Conservation (phyloP, 179 eudicot genomes). For the Vitellaria paradoxa region DNA sequence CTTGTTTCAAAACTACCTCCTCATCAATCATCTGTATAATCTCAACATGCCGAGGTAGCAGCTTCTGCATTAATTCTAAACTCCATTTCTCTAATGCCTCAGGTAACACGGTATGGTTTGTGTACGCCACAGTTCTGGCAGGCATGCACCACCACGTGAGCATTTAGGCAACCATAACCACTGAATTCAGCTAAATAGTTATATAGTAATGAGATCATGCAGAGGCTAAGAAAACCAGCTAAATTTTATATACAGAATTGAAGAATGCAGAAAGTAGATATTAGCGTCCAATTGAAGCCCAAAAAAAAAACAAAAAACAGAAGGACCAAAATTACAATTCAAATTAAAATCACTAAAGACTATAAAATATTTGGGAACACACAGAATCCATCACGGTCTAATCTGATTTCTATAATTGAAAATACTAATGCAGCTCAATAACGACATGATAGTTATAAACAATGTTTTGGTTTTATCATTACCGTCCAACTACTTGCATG, state of each 20-base stretch:
- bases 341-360: not conserved
- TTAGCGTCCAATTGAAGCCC: not conserved
- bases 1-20: constrained; percentile 44
- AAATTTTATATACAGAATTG: not conserved
- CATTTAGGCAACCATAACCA: constrained; percentile 2
- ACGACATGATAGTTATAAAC: not conserved
- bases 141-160: constrained; percentile 7
- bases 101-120: constrained; percentile 61
- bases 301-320: constrained; percentile 6
- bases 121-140: constrained; percentile 86
- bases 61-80: constrained; percentile 42
- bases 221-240: not conserved
- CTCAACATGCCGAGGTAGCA: constrained; percentile 63
- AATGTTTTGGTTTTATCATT: not conserved
- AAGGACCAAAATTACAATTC: not conserved
- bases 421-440: not conserved
- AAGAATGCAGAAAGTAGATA: not conserved
- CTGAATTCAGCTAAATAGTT: not conserved
- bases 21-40: constrained; percentile 59
- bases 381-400: not conserved
- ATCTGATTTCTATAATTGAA: not conserved
- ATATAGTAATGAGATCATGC: not conserved
- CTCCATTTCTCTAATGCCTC: constrained; percentile 72
- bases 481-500: not conserved
- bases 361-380: not conserved